Conservation (phyloP, 257 asterid species). For the Fraxinus americana region DNA sequence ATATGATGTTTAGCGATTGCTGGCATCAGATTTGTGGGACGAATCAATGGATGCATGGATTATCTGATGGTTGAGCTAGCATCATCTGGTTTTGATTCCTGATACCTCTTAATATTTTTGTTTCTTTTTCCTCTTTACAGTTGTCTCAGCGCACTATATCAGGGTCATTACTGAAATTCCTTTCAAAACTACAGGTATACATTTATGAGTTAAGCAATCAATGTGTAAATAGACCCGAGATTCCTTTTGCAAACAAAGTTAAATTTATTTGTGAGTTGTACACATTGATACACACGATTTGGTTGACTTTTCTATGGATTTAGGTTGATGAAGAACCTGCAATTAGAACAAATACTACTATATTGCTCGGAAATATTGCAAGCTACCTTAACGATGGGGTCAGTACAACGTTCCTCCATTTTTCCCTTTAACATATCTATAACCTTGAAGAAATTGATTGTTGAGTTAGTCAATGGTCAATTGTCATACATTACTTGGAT, state of each 20-base stretch:
- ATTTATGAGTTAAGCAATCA: constrained; percentile 9
- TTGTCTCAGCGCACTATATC: constrained; percentile 95
- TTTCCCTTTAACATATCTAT: constrained; percentile 6
- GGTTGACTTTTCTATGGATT: constrained; percentile 26
- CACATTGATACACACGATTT: not conserved
- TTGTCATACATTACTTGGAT: constrained; percentile 9
- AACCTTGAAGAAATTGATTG: constrained; percentile 25
- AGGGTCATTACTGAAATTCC: constrained; percentile 87
- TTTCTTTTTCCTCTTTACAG: constrained; percentile 47
- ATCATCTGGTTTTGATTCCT: constrained; percentile 14
- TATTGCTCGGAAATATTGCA: constrained; percentile 96
- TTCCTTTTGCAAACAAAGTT: constrained; percentile 13
- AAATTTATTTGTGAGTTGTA: not conserved
- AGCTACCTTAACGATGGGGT: constrained; percentile 97
- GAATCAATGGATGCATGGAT: constrained; percentile 20
- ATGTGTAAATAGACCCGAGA: constrained; percentile 21
- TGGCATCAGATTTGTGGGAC: constrained; percentile 11
- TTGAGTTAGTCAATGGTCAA: constrained; percentile 17
- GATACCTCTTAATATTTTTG: constrained; percentile 17
- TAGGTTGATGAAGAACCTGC: constrained; percentile 99
- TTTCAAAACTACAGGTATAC: constrained; percentile 93
- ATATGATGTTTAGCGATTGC: constrained; percentile 13
- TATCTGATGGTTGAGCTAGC: constrained; percentile 24
- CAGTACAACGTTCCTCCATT: constrained; percentile 37
- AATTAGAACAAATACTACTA: constrained; percentile 95